Evolutionary conservation across 2,329 filamentous ascomycete genomes (phyloP), one percentile per base, ranked within the genome.

Genomic region (Fusarium coffeatum): DNA sequence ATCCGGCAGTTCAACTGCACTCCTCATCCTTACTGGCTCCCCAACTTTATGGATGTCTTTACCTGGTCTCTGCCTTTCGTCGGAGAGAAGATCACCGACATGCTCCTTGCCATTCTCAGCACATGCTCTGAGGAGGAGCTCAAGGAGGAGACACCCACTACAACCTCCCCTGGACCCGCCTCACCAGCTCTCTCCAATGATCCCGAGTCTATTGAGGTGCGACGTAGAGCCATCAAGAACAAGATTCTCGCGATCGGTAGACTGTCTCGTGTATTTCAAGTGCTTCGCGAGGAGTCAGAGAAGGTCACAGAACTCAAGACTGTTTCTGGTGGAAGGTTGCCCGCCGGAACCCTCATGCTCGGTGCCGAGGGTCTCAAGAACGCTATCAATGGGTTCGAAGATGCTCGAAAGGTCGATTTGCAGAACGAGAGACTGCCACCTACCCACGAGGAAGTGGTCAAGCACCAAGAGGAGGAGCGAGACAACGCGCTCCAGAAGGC

Each of bases 11-110:
- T 99, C 85, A 99, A 99, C 86, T 99, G 95, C 88, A 98, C 96
- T 23, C 96, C 96, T 34, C 96, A 99, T 80, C 96, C 96, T 9
- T 99, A 99, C 86, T 99, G 96, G 96, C 88, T 99, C 50, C 96
- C 96, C 58, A 99, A 99, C 85, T 99, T 99, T 79, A 99, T 99
- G 96, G 96, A 99, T 78, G 96, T 99, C 69, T 99, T 99, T 79
- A 99, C 96, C n/a, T 99, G 96, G 96, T 99, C 96, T 34, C 86
- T 99, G 65, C 96, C 96, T 1, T 99, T 99, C 82, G 96, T 99
- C 25, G 95, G 96, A 68, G 96, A 99, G 82, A 99, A 99, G 87
- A 94, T 99, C 77, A 98, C 96, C 20, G 96, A 99, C 78, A 99
- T 99, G 96, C 89, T 99, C 72, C 98, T 99, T 78, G 95, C 94